These are phyloP conservation scores for Annona cherimola DNA, from an alignment of 164 flowering plant genomes.

Conservation along the genomic window DNA sequence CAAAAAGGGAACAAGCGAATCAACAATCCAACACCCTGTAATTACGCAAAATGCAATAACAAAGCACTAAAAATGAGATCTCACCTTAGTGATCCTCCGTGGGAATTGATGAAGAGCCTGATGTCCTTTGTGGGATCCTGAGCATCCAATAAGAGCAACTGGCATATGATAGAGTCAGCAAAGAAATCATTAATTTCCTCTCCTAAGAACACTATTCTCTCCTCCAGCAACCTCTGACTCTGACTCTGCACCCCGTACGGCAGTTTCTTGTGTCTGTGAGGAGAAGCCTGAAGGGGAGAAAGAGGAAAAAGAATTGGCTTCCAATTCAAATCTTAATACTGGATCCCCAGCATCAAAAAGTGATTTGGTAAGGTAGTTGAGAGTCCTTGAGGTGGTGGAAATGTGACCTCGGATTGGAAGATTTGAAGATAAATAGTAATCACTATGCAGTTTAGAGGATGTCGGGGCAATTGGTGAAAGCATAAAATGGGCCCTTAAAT, in stretches of 20 bases:
- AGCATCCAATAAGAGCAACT: conserved; percentile 75
- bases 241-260: conserved; percentile 48
- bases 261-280: conserved; percentile 47
- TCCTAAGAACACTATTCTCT: conserved; percentile 82
- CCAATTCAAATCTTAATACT: conserved; percentile 6
- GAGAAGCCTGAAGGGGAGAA: conserved; percentile 15
- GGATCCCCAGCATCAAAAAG: background rate
- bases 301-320: background rate
- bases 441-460: conserved; percentile 15
- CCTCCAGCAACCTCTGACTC: conserved; percentile 76
- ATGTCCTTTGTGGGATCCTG: conserved; percentile 78
- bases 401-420: conserved; percentile 8
- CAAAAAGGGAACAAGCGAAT: background rate
- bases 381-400: conserved; percentile 2
- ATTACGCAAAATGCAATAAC: too few species aligned
- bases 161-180: conserved; percentile 80
- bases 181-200: conserved; percentile 67
- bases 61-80: background rate
- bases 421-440: conserved; percentile 1
- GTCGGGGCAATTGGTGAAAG: conserved; percentile 7
- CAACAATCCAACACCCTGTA: background rate
- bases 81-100: conserved; percentile 88
- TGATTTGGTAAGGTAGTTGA: conserved; percentile 7
- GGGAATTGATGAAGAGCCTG: conserved; percentile 70
- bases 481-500: conserved; percentile 11